These are phyloP conservation scores for Plantago major DNA, from an alignment of 257 asterid genomes.

Conservation along the genomic window DNA sequence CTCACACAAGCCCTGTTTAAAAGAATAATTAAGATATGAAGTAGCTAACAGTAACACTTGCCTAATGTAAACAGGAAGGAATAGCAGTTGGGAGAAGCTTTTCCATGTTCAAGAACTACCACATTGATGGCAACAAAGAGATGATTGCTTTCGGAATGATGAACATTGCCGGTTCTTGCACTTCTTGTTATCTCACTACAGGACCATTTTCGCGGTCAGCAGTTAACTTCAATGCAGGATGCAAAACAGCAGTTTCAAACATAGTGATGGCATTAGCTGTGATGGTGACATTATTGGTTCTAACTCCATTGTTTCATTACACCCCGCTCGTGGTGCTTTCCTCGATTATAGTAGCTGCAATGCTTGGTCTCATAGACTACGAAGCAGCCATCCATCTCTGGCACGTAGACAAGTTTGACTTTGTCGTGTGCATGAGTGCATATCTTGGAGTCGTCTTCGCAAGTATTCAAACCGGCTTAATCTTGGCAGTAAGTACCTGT, in stretches of 20 bases:
- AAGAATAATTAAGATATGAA: no score
- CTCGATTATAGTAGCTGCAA: constrained; percentile 76
- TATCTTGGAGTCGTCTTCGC: constrained; percentile 81
- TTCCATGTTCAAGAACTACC: constrained; percentile 86
- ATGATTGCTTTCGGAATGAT: constrained; percentile 94
- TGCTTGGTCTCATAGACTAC: constrained; percentile 92
- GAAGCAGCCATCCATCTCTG: constrained; percentile 84
- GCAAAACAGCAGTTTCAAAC: constrained; percentile 92
- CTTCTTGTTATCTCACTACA: constrained; percentile 88
- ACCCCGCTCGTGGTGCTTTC: constrained; percentile 88
- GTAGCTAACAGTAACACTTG: neutral
- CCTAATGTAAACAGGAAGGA: constrained; percentile 62
- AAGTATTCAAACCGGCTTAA: constrained; percentile 65
- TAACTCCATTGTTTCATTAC: constrained; percentile 84
- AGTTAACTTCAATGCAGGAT: constrained; percentile 96
- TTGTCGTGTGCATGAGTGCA: constrained; percentile 75
- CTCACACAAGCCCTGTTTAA: no score
- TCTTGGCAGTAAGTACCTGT: constrained; percentile 53
- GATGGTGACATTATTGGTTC: constrained; percentile 61
- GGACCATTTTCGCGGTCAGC: constrained; percentile 99
- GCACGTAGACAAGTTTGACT: constrained; percentile 84
- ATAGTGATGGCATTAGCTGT: constrained; percentile 93
- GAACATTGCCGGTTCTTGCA: constrained; percentile 93
- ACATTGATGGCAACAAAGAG: constrained; percentile 95
- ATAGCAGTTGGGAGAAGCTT: constrained; percentile 96